Evolutionary conservation across 2,329 filamentous ascomycete species (phyloP).

Genomic region (Leptodontidium sp.): DNA sequence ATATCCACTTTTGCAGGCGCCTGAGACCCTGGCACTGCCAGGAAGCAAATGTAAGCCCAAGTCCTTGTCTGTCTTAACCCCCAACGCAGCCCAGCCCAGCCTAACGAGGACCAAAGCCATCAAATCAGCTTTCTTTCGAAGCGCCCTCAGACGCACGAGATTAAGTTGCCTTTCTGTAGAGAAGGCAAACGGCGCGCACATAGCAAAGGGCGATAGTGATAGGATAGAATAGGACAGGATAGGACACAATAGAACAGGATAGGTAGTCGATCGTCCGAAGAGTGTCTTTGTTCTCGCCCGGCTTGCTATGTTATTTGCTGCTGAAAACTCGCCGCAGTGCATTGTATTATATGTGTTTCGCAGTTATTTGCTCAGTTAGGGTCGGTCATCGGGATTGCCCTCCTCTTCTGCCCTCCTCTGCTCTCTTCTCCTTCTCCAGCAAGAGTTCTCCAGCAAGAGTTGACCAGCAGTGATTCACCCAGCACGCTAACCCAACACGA

Average conservation of each 20-base stretch:
- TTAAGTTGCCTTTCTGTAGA: background rate
- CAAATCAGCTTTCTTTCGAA: conserved; percentile 11
- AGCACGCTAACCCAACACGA: conserved; percentile 10
- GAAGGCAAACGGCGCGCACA: background rate
- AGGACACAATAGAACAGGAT: background rate
- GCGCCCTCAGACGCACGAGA: background rate
- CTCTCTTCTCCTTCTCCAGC: background rate
- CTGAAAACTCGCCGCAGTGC: background rate
- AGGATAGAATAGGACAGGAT: background rate
- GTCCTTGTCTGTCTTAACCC: conserved; percentile 9
- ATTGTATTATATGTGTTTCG: conserved; percentile 6
- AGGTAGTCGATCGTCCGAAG: background rate
- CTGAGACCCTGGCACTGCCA: background rate
- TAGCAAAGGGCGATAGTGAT: background rate
- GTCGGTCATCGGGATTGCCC: conserved; percentile 1
- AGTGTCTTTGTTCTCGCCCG: conserved; percentile 9
- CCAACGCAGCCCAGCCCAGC: conserved; percentile 13
- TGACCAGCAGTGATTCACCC: conserved; percentile 18
- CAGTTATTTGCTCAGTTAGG: background rate
- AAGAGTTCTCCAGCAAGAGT: background rate
- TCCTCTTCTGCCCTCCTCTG: background rate
- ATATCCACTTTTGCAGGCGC: conserved; percentile 4
- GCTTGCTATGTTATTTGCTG: background rate
- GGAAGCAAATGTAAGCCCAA: background rate
- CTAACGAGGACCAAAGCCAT: background rate